phyloP scores from a whole-genome alignment of 163 green algal genomes.

The Scenedesmus sp. region DNA sequence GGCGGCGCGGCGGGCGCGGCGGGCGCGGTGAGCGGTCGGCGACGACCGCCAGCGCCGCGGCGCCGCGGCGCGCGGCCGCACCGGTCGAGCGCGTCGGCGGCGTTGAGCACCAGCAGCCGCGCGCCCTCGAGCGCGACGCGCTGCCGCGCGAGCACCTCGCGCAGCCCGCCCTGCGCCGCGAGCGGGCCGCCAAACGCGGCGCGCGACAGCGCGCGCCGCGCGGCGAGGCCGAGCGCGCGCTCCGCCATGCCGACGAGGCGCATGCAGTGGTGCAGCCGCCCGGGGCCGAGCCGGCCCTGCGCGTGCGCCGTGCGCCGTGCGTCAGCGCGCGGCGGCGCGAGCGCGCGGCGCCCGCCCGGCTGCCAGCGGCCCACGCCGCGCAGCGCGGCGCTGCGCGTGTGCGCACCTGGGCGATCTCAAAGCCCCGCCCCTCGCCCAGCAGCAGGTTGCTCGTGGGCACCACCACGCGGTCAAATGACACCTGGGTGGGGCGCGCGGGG shows the following conservation, averaged over 20 bases:
- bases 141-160: constrained; percentile 46
- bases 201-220: constrained; percentile 57
- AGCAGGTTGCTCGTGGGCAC: constrained; percentile 79
- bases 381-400: no score
- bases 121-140: constrained; percentile 76
- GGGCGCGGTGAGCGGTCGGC: neutral
- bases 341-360: neutral
- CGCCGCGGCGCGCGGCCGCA: neutral
- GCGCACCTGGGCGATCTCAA: constrained; percentile 96
- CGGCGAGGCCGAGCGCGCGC: constrained; percentile 78
- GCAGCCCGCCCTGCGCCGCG: constrained; percentile 68
- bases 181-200: constrained; percentile 75
- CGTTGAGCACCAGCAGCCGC: constrained; percentile 84
- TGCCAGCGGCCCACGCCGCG: constrained; percentile 32
- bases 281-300: constrained; percentile 93
- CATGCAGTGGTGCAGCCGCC: constrained; percentile 99
- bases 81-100: constrained; percentile 81
- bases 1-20: no score
- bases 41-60: neutral
- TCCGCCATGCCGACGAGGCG: constrained; percentile 90
- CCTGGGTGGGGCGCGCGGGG: constrained; percentile 54
- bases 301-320: no score
- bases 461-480: constrained; percentile 75
- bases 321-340: neutral
- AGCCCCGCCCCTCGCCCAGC: constrained; percentile 92